Conservation (phyloP, 2,329 filamentous ascomycete genomes). For the Penicillium oxalicum region DNA sequence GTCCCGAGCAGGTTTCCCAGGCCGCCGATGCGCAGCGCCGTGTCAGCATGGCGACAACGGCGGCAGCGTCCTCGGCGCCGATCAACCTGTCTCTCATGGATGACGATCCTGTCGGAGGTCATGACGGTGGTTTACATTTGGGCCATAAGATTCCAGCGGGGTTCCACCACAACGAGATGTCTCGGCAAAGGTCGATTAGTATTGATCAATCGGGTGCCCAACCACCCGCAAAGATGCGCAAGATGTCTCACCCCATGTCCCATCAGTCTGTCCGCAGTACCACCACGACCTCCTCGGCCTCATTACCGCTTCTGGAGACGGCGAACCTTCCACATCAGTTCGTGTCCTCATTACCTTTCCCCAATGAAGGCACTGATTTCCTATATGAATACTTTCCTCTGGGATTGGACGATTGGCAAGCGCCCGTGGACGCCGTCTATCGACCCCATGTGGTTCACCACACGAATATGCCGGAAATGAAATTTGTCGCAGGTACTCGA, state of each 20-base stretch:
- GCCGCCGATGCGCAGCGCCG: slow-evolving; percentile 34
- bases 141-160: slow-evolving; percentile 19
- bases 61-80: slow-evolving; percentile 36
- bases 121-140: slow-evolving; percentile 26
- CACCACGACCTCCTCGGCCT: slow-evolving; percentile 19
- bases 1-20: slow-evolving; percentile 45
- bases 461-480: slow-evolving; percentile 64
- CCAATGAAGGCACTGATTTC: slow-evolving; percentile 68
- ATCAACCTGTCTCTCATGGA: slow-evolving; percentile 53
- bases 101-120: slow-evolving; percentile 46
- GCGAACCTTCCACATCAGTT: slow-evolving; percentile 39
- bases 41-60: slow-evolving; percentile 17
- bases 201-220: slow-evolving; percentile 20
- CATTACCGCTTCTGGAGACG: slow-evolving; percentile 28
- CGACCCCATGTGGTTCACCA: slow-evolving; percentile 91
- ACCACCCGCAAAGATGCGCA: slow-evolving; percentile 36
- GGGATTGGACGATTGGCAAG: slow-evolving; percentile 85
- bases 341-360: slow-evolving; percentile 50
- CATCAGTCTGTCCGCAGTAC: slow-evolving; percentile 27
- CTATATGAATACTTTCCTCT: slow-evolving; percentile 94
- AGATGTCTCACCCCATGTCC: slow-evolving; percentile 27
- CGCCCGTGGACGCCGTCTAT: slow-evolving; percentile 83
- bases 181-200: slow-evolving; percentile 22
- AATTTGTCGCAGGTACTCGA: slow-evolving; percentile 56
- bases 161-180: slow-evolving; percentile 20